These are phyloP conservation scores for Tolypocladium ophioglossoides DNA, from an alignment of 2,329 filamentous ascomycete species.

Conservation along the genomic window DNA sequence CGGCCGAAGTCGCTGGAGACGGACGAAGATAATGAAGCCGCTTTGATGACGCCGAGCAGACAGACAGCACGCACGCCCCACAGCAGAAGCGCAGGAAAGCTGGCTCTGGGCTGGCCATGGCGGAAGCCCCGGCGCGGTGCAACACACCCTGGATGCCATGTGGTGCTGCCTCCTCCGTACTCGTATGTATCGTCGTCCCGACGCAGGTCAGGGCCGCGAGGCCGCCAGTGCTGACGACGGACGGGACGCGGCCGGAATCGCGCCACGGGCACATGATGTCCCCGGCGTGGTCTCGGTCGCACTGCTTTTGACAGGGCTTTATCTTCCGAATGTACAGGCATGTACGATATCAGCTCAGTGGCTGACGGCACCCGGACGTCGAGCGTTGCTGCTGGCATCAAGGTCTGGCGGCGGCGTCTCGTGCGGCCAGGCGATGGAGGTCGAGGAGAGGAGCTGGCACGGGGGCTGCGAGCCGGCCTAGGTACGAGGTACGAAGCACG, in stretches of 20 bases:
- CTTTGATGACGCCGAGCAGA: background rate
- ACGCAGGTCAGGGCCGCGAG: background rate
- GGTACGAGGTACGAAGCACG: no score
- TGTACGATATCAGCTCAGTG: background rate
- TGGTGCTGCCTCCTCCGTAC: background rate
- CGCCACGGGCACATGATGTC: slow-evolving; percentile 1
- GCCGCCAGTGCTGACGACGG: background rate
- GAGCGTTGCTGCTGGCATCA: background rate
- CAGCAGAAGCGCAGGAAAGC: background rate
- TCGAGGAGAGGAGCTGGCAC: slow-evolving; percentile 2
- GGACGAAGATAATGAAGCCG: background rate
- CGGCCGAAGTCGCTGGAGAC: background rate
- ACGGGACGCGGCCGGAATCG: slow-evolving; percentile 1
- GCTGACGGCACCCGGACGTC: background rate
- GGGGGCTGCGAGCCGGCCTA: no score
- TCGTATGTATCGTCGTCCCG: background rate
- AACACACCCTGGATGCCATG: slow-evolving; percentile 1
- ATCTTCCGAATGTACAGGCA: slow-evolving; percentile 1
- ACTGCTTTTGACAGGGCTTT: slow-evolving; percentile 1
- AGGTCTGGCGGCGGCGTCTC: background rate
- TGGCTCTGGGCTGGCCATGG: background rate
- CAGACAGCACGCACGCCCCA: background rate
- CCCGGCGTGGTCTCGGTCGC: background rate
- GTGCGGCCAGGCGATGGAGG: background rate
- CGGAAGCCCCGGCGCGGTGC: background rate